These are phyloP conservation scores for Globisporangium uncinulatum DNA, from an alignment of 352 stramenopile genomes.

Conservation along the genomic window DNA sequence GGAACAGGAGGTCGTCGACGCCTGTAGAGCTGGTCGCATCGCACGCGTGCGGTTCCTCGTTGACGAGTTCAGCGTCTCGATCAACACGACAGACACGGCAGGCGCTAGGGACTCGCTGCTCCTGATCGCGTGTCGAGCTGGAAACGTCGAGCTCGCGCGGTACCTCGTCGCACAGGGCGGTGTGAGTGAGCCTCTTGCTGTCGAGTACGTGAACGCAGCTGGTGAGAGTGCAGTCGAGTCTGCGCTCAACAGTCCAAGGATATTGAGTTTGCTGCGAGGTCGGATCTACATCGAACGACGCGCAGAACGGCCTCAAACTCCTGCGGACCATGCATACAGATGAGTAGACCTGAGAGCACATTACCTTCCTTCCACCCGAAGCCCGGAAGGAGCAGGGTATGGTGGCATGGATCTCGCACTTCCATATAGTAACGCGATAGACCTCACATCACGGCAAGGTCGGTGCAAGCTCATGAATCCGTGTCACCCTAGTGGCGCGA, in stretches of 20 bases:
- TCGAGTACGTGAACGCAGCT: constrained; percentile 7
- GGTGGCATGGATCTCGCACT: too few species aligned
- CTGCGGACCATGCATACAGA: too few species aligned
- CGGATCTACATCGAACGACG: too few species aligned
- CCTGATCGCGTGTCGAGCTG: constrained; percentile 22
- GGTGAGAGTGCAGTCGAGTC: constrained; percentile 14
- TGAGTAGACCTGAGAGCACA: too few species aligned
- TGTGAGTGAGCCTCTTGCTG: constrained; percentile 16
- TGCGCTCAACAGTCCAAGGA: constrained; percentile 7
- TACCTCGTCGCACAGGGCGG: constrained; percentile 14
- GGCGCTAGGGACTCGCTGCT: constrained; percentile 20
- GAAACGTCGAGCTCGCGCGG: constrained; percentile 10
- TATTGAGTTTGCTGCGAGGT: constrained; percentile 9
- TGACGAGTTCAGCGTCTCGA: constrained; percentile 31
- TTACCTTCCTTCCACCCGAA: too few species aligned
- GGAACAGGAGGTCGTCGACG: constrained; percentile 19
- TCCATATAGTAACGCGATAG: too few species aligned
- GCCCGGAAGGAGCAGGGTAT: too few species aligned
- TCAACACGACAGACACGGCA: constrained; percentile 22
- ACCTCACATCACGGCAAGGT: neutral
- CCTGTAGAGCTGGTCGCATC: constrained; percentile 19
- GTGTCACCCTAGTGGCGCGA: constrained; percentile 9
- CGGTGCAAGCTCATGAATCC: constrained; percentile 8
- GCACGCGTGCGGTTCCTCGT: constrained; percentile 26
- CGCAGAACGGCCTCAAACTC: too few species aligned